phyloP scores from a whole-genome alignment of 2,329 filamentous ascomycete species.

The Bretziella fagacearum region DNA sequence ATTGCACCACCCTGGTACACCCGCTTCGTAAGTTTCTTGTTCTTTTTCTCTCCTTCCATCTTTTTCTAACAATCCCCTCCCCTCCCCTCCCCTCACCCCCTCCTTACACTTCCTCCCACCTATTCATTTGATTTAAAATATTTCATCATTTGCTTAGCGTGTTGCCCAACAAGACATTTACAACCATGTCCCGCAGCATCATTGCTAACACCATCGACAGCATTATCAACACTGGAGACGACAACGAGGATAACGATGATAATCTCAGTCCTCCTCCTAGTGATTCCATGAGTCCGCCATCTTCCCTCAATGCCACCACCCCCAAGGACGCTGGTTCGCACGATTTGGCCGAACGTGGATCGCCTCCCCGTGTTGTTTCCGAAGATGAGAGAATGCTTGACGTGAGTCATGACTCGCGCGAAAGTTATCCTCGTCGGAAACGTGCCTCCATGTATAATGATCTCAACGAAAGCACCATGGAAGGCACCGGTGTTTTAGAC shows the following conservation, averaged over 20 bases:
- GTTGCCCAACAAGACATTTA: too few species aligned
- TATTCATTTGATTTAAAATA: too few species aligned
- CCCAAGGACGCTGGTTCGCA: conserved; percentile 36
- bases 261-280: conserved; percentile 26
- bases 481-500: neutral
- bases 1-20: conserved; percentile 32
- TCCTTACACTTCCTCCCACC: neutral
- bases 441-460: conserved; percentile 6
- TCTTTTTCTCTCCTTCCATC: conserved; percentile 18
- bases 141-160: too few species aligned
- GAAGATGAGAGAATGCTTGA: conserved; percentile 22
- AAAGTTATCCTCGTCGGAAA: conserved; percentile 8
- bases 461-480: neutral
- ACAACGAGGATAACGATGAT: conserved; percentile 21
- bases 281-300: conserved; percentile 25
- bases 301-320: conserved; percentile 25
- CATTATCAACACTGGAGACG: conserved; percentile 19
- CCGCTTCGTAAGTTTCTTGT: conserved; percentile 23
- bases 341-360: conserved; percentile 25
- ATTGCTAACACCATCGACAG: conserved; percentile 14
- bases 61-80: too few species aligned
- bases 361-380: conserved; percentile 21
- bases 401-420: neutral
- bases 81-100: neutral
- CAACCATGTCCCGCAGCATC: conserved; percentile 1